These are phyloP conservation scores for Alternaria gaisen DNA, from an alignment of 2,329 filamentous ascomycete species.

Conservation along the genomic window DNA sequence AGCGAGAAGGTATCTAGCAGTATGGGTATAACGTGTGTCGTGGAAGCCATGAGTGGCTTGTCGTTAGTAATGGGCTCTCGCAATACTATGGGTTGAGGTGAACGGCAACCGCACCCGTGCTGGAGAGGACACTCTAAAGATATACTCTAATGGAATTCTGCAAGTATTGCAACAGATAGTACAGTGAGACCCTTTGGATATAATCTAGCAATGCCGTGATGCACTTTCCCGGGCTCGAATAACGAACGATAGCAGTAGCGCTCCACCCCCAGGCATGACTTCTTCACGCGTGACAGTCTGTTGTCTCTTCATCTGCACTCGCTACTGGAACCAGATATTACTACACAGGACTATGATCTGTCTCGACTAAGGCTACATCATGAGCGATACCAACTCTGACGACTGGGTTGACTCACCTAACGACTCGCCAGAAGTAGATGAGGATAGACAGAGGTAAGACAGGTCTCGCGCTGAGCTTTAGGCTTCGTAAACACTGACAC, in stretches of 20 bases:
- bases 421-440: background rate
- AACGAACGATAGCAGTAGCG: background rate
- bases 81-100: background rate
- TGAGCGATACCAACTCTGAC: conserved; percentile 8
- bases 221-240: background rate
- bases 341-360: background rate
- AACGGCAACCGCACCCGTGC: background rate
- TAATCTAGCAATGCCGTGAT: background rate
- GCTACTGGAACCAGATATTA: background rate
- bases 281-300: background rate
- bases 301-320: background rate
- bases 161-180: background rate
- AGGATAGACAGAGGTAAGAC: background rate
- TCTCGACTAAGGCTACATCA: background rate
- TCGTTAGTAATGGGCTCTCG: background rate
- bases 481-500: background rate
- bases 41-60: background rate
- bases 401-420: conserved; percentile 8
- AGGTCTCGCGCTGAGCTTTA: background rate
- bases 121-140: fast-evolving
- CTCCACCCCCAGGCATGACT: background rate
- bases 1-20: background rate
- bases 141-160: background rate
- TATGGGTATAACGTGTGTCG: background rate
- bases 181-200: background rate